These are phyloP conservation scores for Gloeopeniophorella convolvens DNA, from an alignment of 768 basidiomycete genomes.

Conservation along the genomic window DNA sequence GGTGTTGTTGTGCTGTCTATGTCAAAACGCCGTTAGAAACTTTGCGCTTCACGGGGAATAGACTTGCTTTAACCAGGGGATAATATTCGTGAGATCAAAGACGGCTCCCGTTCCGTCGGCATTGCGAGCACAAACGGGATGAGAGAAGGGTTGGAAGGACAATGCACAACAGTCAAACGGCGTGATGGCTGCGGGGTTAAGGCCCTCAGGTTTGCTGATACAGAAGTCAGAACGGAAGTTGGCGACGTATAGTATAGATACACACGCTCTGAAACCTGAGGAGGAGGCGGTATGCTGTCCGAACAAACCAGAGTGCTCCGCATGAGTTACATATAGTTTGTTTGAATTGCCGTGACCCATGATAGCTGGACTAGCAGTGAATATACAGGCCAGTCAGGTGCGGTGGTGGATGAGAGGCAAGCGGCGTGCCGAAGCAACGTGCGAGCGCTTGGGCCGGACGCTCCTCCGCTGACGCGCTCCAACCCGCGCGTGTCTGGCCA, in stretches of 20 bases:
- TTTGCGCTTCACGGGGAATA: neutral
- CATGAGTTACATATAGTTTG: slow-evolving; percentile 86
- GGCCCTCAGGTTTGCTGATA: slow-evolving; percentile 58
- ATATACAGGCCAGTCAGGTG: no score
- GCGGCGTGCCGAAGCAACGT: no score
- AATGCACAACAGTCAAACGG: slow-evolving; percentile 91
- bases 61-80: slow-evolving; percentile 87
- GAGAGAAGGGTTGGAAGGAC: slow-evolving; percentile 82
- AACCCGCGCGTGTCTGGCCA: no score
- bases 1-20: slow-evolving; percentile 74
- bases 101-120: slow-evolving; percentile 73
- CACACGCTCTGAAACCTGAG: slow-evolving; percentile 63
- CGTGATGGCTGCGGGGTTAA: slow-evolving; percentile 55
- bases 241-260: slow-evolving; percentile 16
- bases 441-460: no score
- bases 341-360: slow-evolving; percentile 87
- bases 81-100: slow-evolving; percentile 87
- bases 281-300: slow-evolving; percentile 77
- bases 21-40: neutral
- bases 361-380: neutral
- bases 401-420: no score
- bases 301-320: slow-evolving; percentile 74
- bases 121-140: slow-evolving; percentile 85
- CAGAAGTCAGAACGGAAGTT: slow-evolving; percentile 17
- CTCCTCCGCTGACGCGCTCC: no score